A percentile compares a stretch with the other conserved stretches of the same genome.
These are phyloP conservation scores for Dittrichia graveolens DNA, from an alignment of 129 eudicot species.

Conservation along the genomic window DNA sequence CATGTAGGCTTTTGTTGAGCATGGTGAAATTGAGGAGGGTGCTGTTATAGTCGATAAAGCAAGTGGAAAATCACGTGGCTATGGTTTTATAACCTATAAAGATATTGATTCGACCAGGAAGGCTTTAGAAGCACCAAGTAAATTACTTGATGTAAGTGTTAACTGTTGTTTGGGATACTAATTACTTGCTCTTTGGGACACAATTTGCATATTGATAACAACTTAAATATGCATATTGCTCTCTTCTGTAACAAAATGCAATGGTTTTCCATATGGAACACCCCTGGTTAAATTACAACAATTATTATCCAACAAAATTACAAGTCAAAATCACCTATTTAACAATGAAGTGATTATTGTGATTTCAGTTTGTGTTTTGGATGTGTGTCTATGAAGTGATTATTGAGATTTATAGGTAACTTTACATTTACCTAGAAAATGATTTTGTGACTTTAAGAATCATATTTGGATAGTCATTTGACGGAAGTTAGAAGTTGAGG, in stretches of 20 bases:
- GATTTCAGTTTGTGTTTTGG: not conserved
- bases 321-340: not conserved
- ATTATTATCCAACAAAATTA: not conserved
- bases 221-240: not conserved
- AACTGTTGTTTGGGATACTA: not conserved
- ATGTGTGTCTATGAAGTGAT: not conserved
- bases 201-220: not conserved
- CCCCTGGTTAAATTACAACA: not conserved
- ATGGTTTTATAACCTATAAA: constrained; percentile 74
- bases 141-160: constrained; percentile 68
- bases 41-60: constrained; percentile 66
- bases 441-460: too few species aligned
- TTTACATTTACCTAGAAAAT: not conserved
- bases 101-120: constrained; percentile 57
- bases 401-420: not conserved
- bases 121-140: constrained; percentile 68
- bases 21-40: constrained; percentile 83
- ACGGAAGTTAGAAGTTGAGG: too few species aligned
- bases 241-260: not conserved
- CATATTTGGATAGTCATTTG: too few species aligned
- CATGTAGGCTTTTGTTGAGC: constrained; percentile 57
- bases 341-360: not conserved
- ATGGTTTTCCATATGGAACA: not conserved
- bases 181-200: not conserved
- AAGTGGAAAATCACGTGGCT: constrained; percentile 77